Percentiles rank a stretch among this genome's conserved stretches.
Conservation (phyloP, 2,329 filamentous ascomycete species). For the Ophiocordyceps unilateralis region DNA sequence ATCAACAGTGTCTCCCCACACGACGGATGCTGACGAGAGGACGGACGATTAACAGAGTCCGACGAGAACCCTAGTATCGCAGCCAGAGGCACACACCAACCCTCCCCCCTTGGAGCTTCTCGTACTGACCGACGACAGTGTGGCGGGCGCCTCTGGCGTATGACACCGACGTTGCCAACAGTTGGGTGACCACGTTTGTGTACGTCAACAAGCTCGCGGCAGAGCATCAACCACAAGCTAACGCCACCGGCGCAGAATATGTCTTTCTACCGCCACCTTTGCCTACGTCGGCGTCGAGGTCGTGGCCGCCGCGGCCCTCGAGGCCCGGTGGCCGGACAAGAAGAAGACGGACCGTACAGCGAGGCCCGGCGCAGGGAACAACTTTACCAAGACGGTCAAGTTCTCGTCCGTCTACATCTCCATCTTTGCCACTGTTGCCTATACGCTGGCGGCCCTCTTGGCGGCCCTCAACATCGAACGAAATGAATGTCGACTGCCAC, state of each 20-base stretch:
- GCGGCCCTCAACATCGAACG: background rate
- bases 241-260: too few relatives aligned
- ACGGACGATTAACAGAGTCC: background rate
- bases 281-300: background rate
- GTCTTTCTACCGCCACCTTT: background rate
- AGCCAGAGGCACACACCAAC: background rate
- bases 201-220: background rate
- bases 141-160: background rate
- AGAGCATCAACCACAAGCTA: too few relatives aligned
- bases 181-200: background rate
- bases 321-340: background rate
- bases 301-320: background rate
- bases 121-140: background rate
- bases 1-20: background rate
- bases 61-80: background rate
- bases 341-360: too few relatives aligned
- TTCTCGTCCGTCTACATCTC: background rate
- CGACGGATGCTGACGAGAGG: background rate
- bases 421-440: background rate
- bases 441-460: background rate
- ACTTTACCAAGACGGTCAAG: background rate
- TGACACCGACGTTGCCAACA: background rate
- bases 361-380: too few relatives aligned
- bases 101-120: background rate
- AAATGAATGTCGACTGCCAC: background rate